phyloP scores from a whole-genome alignment of 805 yeast genomes.

The Starmerella powellii region DNA sequence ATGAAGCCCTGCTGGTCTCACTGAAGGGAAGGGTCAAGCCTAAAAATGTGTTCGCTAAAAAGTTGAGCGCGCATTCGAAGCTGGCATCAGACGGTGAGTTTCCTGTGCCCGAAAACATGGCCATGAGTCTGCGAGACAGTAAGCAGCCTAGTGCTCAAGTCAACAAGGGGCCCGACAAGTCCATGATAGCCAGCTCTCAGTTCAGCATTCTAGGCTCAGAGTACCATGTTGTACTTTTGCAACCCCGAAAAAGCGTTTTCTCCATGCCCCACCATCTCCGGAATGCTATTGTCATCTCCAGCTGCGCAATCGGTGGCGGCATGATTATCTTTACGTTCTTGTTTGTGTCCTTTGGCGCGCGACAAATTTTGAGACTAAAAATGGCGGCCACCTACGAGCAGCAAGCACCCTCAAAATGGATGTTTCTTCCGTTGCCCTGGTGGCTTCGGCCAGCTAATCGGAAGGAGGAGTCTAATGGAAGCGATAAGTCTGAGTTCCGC shows the following conservation, averaged over 20 bases:
- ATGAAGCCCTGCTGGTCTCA: too few species aligned
- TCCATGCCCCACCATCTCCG: slow-evolving; percentile 18
- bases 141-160: slow-evolving; percentile 14
- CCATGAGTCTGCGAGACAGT: not conserved
- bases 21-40: too few species aligned
- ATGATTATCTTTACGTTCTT: slow-evolving; percentile 20
- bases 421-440: slow-evolving; percentile 17
- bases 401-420: slow-evolving; percentile 16
- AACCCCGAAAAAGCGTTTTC: slow-evolving; percentile 17
- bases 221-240: slow-evolving; percentile 19
- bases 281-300: slow-evolving; percentile 15
- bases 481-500: slow-evolving; percentile 9
- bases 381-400: slow-evolving; percentile 23
- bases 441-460: slow-evolving; percentile 14
- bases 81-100: too few species aligned
- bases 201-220: slow-evolving; percentile 11
- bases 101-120: slow-evolving; percentile 13
- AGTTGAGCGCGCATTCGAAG: too few species aligned
- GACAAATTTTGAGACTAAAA: slow-evolving; percentile 22
- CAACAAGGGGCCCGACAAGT: slow-evolving; percentile 18
- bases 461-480: not conserved
- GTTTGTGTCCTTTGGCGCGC: slow-evolving; percentile 21
- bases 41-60: too few species aligned
- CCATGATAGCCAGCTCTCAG: slow-evolving; percentile 19
- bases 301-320: slow-evolving; percentile 18